Evolutionary conservation across 129 eudicot species (phyloP).

Genomic region (Apium graveolens): DNA sequence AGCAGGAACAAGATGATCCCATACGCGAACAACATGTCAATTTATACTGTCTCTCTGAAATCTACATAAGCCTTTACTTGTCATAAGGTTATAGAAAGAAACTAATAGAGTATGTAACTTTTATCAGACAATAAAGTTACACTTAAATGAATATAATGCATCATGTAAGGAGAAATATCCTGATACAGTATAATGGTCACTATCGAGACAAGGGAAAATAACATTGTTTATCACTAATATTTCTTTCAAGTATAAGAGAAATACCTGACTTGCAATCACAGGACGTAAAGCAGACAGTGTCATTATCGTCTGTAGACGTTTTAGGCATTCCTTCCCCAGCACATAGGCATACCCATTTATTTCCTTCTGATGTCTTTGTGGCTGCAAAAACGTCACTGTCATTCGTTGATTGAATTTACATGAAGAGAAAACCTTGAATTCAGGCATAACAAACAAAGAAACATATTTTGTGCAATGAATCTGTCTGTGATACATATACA

Average conservation of each 20-base stretch:
- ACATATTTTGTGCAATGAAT: background rate
- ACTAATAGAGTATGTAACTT: background rate
- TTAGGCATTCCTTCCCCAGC: constrained; percentile 46
- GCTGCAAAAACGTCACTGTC: constrained; percentile 13
- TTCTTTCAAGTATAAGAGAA: background rate
- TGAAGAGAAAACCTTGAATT: too few relatives aligned
- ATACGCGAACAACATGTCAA: background rate
- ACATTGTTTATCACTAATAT: background rate
- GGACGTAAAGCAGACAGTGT: constrained; percentile 48
- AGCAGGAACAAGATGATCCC: background rate
- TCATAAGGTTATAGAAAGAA: background rate
- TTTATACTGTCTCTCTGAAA: background rate
- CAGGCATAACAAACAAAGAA: too few relatives aligned
- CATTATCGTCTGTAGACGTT: constrained; percentile 30
- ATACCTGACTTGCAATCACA: constrained; percentile 87
- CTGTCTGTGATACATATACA: background rate
- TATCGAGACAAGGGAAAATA: background rate
- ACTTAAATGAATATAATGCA: background rate
- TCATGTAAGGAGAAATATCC: background rate
- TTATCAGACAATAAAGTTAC: background rate
- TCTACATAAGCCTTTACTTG: background rate
- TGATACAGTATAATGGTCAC: background rate
- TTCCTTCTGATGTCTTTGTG: constrained; percentile 31
- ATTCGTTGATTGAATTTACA: constrained; percentile 2
- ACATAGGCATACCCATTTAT: constrained; percentile 67